Percentiles rank a stretch among this genome's conserved stretches.
These are phyloP conservation scores for Striga hermonthica DNA, from an alignment of 305 asterid species.

Conservation along the genomic window DNA sequence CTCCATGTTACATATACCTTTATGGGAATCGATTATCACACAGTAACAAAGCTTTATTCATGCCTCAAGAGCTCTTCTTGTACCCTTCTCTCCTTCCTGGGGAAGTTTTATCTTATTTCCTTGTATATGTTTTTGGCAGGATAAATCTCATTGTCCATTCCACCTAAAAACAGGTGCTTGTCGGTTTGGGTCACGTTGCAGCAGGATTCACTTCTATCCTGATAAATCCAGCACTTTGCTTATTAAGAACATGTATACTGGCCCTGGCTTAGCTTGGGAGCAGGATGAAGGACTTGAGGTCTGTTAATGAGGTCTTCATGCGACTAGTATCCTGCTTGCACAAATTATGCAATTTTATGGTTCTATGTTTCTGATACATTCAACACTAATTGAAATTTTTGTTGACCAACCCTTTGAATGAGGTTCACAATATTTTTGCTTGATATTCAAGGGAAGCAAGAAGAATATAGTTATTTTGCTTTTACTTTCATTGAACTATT, in stretches of 20 bases:
- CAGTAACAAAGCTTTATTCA: constrained; percentile 7
- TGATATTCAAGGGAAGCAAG: constrained; percentile 20
- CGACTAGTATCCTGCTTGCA: constrained; percentile 89
- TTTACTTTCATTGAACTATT: neutral
- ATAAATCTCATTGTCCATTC: constrained; percentile 97
- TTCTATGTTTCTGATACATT: constrained; percentile 28
- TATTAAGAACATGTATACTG: constrained; percentile 86
- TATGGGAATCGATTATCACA: constrained; percentile 13
- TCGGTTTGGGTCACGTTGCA: constrained; percentile 85
- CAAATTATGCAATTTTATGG: constrained; percentile 25
- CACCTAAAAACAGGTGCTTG: constrained; percentile 98
- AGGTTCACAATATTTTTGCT: constrained; percentile 11
- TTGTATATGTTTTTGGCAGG: constrained; percentile 59
- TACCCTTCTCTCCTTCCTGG: constrained; percentile 16
- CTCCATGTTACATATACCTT: constrained; percentile 13
- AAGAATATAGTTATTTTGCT: neutral
- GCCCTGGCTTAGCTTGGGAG: constrained; percentile 99
- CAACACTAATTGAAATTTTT: constrained; percentile 10
- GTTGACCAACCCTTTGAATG: constrained; percentile 14
- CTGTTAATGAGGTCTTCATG: constrained; percentile 89
- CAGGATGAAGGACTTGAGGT: constrained; percentile 99
- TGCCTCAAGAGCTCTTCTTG: constrained; percentile 28
- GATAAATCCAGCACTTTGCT: constrained; percentile 90
- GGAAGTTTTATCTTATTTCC: constrained; percentile 35
- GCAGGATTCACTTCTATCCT: constrained; percentile 95